Evolutionary conservation across 352 stramenopile species (phyloP), one percentile per base, ranked within the genome.

Genomic region (Pythium pyrilobum): DNA sequence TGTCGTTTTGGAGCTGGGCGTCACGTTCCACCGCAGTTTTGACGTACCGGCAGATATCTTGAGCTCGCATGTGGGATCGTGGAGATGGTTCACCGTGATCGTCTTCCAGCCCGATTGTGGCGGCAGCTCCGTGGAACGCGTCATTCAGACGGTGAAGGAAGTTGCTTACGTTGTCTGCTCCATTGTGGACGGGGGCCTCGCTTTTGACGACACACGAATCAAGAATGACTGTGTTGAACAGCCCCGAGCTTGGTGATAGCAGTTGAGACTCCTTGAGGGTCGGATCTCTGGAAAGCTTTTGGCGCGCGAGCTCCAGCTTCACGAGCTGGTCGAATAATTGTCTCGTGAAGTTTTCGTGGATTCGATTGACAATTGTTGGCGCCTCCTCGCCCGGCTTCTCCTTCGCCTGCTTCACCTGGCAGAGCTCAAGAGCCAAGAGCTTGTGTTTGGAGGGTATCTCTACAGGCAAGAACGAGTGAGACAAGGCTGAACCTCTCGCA

Each of bases 371-470:
- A 55, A 91, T 85, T 1, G 59, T 70, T 1, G 59, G 44, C 0
- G 72, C 66, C 15, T 73, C 53, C 5, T 70, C 60, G 1, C 48
- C 15, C 2, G 63, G 55, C 28, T 71, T 68, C 6, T 86, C 75
- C 29, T 73, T 76, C 1, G 71, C 48, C 25, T 87, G 67, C 38
- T 81, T 66, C 0, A 65, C 46, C 40, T 92, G 81, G 23, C 79
- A 88, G 11, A 92, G 46, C 28, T 92, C 79, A 6, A 92, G 41
- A 5, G 76, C 72, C 16, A 90, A 16, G 8, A 89, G 62, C 40
- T 89, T 90, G 63, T 72, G 74, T n/a, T 59, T 69, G 34, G 64
- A 87, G 2, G 79, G 74, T 42, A 90, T 86, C 2, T 62, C 81
- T 90, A 31, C 16, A 16, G 2, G 50, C n/a, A 40, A 12, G 6